These are phyloP conservation scores for Tympanopsis confertula DNA, from an alignment of 2,329 filamentous ascomycete species.

Conservation along the genomic window DNA sequence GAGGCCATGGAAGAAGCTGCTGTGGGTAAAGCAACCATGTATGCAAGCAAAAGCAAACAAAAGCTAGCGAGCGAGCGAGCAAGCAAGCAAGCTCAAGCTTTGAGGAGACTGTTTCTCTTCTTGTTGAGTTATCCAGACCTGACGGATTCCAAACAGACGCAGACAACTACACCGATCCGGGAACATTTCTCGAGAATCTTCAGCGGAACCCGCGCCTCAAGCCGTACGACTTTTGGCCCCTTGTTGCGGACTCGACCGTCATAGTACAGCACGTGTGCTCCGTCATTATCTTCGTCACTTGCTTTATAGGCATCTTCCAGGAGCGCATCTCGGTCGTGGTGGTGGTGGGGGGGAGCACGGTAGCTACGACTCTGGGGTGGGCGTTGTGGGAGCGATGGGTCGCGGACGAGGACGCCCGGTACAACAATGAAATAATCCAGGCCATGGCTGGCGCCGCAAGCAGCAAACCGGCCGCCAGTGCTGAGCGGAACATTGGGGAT, in stretches of 20 bases:
- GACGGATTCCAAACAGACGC: conserved; percentile 45
- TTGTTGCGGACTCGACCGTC: conserved; percentile 88
- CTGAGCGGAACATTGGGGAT: conserved; percentile 8
- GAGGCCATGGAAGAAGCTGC: conserved; percentile 80
- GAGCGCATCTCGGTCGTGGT: conserved; percentile 81
- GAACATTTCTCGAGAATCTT: conserved; percentile 89
- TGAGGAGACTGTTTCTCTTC: background rate
- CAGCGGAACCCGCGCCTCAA: conserved; percentile 87
- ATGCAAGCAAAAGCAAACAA: conserved; percentile 16
- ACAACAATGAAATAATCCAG: conserved; percentile 23
- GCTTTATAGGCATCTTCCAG: conserved; percentile 82
- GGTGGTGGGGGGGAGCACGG: conserved; percentile 73
- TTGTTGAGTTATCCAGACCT: conserved; percentile 3
- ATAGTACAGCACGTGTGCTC: conserved; percentile 96
- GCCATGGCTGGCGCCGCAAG: conserved; percentile 20
- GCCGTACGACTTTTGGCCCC: conserved; percentile 95
- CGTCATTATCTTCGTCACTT: conserved; percentile 86
- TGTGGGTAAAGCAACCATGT: conserved; percentile 98
- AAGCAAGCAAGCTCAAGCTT: background rate
- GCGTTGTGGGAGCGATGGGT: conserved; percentile 86
- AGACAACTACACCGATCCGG: conserved; percentile 97
- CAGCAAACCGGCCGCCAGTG: conserved; percentile 9
- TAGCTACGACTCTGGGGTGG: conserved; percentile 79
- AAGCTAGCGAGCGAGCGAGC: conserved; percentile 8
- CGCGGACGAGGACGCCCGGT: conserved; percentile 49